Evolutionary conservation across 495 filamentous ascomycete species (phyloP).

Genomic region (Aspergillus cristatus): DNA sequence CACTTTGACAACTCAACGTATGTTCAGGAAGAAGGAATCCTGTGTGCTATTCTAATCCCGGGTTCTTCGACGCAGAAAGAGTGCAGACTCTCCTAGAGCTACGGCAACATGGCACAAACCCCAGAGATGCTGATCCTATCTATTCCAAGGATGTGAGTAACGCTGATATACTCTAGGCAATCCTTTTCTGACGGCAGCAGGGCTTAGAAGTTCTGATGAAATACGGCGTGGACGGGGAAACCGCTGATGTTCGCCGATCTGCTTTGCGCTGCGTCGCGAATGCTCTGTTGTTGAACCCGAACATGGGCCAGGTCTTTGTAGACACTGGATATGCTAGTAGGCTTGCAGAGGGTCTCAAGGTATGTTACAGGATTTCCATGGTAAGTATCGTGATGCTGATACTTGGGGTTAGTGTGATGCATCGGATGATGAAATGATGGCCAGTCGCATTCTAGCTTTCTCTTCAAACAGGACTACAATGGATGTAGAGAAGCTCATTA

Average conservation of each 20-base stretch:
- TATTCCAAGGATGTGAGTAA: conserved; percentile 61
- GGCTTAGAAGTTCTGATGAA: conserved; percentile 63
- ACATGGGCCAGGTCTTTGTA: conserved; percentile 71
- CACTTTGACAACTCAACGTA: conserved; percentile 47
- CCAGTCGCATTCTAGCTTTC: conserved; percentile 74
- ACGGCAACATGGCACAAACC: conserved; percentile 68
- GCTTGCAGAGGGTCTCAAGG: conserved; percentile 62
- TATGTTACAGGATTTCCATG: conserved; percentile 9
- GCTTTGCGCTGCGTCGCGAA: conserved; percentile 86
- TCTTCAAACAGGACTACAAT: conserved; percentile 73
- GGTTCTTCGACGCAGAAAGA: conserved; percentile 42
- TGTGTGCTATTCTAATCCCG: conserved; percentile 4
- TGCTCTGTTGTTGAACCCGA: conserved; percentile 60
- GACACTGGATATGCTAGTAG: conserved; percentile 66
- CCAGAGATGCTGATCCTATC: conserved; percentile 63
- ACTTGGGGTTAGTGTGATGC: conserved; percentile 47
- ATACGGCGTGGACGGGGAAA: conserved; percentile 59
- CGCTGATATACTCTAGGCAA: not conserved
- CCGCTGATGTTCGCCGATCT: conserved; percentile 54
- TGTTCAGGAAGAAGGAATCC: conserved; percentile 14
- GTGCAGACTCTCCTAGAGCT: conserved; percentile 58
- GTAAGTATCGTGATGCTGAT: conserved; percentile 7
- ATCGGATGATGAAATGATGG: conserved; percentile 81
- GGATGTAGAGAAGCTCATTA: conserved; percentile 59
- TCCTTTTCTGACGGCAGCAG: conserved; percentile 34